These are phyloP conservation scores for Linnemannia exigua DNA, from an alignment of 192 early-diverging fungal species.

Conservation along the genomic window DNA sequence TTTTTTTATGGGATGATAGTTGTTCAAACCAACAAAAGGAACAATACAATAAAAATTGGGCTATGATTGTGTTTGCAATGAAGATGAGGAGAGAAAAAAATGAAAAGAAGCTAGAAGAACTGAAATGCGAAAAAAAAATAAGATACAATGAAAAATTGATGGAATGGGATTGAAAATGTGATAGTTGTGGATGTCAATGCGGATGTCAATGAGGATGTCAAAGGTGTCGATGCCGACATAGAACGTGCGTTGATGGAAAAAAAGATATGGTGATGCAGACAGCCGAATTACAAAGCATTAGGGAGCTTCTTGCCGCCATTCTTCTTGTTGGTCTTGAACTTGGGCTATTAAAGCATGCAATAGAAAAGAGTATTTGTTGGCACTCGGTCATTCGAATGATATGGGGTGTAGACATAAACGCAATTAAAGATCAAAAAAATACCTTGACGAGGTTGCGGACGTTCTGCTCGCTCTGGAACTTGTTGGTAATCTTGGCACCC, in stretches of 20 bases:
- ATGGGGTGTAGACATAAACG: neutral
- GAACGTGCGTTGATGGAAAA: neutral
- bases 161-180: no score
- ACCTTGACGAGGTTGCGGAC: conserved; percentile 58
- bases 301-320: conserved; percentile 36
- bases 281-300: conserved; percentile 9
- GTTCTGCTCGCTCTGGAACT: conserved; percentile 62
- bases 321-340: conserved; percentile 43
- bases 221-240: no score
- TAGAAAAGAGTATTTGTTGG: neutral
- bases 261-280: neutral
- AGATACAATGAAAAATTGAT: no score
- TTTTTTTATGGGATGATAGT: no score
- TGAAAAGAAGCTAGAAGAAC: no score
- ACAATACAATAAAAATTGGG: no score
- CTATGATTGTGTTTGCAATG: no score
- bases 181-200: no score
- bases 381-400: neutral
- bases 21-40: no score
- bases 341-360: conserved; percentile 20
- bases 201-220: no score
- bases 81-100: no score
- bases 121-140: no score
- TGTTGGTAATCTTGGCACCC: conserved; percentile 55
- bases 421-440: neutral